These are phyloP conservation scores for Aspergillus phoenicis DNA, from an alignment of 2,329 filamentous ascomycete genomes.

Conservation along the genomic window DNA sequence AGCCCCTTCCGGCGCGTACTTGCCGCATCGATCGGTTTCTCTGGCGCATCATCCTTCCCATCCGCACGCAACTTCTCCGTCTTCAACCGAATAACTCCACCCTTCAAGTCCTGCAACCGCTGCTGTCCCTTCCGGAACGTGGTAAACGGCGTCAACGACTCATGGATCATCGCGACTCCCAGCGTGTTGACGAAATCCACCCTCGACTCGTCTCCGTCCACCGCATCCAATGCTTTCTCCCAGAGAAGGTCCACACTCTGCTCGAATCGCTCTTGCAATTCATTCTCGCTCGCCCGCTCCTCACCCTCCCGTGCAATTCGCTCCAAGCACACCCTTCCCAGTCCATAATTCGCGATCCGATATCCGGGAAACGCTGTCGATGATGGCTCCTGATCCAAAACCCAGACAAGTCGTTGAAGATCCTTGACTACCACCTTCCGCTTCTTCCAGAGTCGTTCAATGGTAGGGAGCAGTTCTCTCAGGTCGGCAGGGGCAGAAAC, in stretches of 20 bases:
- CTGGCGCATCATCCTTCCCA: slow-evolving; percentile 19
- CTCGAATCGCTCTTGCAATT: slow-evolving; percentile 55
- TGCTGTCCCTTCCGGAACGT: slow-evolving; percentile 44
- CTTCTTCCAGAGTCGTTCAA: slow-evolving; percentile 73
- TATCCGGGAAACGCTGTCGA: slow-evolving; percentile 29
- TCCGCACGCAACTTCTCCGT: slow-evolving; percentile 34
- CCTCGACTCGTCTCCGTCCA: slow-evolving; percentile 35
- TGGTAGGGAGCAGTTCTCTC: slow-evolving; percentile 60
- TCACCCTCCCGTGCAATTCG: slow-evolving; percentile 19
- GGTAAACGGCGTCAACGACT: slow-evolving; percentile 39
- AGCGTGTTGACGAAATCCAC: slow-evolving; percentile 37
- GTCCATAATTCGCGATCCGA: slow-evolving; percentile 45
- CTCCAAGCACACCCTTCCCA: slow-evolving; percentile 44
- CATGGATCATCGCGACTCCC: slow-evolving; percentile 39
- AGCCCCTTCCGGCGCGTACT: slow-evolving; percentile 60
- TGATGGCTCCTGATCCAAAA: slow-evolving; percentile 52
- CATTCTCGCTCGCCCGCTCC: slow-evolving; percentile 41
- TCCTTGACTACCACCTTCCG: slow-evolving; percentile 67
- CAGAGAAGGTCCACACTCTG: slow-evolving; percentile 50
- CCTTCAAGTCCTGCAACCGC: slow-evolving; percentile 44
- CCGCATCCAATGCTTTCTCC: slow-evolving; percentile 42
- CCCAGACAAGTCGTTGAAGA: slow-evolving; percentile 66
- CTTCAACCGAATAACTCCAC: slow-evolving; percentile 41
- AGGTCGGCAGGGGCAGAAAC: slow-evolving; percentile 65
- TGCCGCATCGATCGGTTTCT: slow-evolving; percentile 32